A percentile compares a stretch with the other conserved stretches of the same genome.
Conservation (phyloP, 2,329 filamentous ascomycete species). For the Penicillium sp. region DNA sequence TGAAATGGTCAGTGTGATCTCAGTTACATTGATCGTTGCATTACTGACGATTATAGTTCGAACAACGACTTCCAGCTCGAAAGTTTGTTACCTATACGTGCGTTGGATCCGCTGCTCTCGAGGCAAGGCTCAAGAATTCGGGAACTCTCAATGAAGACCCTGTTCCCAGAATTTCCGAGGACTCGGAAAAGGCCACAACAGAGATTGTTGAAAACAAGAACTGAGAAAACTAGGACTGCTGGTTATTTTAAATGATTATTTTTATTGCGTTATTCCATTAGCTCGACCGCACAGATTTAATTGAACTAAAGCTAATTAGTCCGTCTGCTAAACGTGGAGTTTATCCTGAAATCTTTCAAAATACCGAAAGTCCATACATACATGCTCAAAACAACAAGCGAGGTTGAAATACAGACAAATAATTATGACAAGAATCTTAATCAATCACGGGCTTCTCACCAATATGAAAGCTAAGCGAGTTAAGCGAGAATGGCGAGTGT, state of each 20-base stretch:
- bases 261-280: too few species aligned
- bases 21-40: background rate
- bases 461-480: too few species aligned
- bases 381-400: too few species aligned
- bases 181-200: conserved; percentile 16
- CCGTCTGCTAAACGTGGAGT: too few species aligned
- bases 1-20: conserved; percentile 52
- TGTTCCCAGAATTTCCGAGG: background rate
- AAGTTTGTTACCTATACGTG: conserved; percentile 44
- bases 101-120: conserved; percentile 28
- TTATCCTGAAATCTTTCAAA: too few species aligned
- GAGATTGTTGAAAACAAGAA: conserved; percentile 15
- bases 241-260: background rate
- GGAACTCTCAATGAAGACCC: background rate
- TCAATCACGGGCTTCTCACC: too few species aligned
- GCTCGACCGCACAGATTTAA: too few species aligned
- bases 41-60: conserved; percentile 34
- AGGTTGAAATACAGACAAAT: too few species aligned
- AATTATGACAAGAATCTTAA: too few species aligned
- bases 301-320: too few species aligned
- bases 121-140: conserved; percentile 9
- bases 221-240: background rate
- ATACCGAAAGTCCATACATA: too few species aligned
- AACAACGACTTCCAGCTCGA: conserved; percentile 41
- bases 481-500: too few species aligned